Conservation (phyloP, 1,139 yeast genomes). For the Yamadazyma triangularis region DNA sequence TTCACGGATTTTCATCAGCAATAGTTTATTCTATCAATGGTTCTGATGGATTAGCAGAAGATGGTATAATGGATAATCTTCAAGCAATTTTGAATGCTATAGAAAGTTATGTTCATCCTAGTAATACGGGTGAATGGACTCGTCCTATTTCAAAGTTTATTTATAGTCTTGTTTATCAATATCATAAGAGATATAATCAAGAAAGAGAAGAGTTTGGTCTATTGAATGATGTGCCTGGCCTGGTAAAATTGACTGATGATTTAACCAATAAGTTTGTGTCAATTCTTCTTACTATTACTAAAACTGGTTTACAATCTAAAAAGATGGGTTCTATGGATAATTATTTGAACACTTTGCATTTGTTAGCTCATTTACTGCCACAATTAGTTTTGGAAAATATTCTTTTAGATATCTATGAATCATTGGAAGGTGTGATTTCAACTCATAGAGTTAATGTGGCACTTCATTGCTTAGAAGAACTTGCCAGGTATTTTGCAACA, state of each 20-base stretch:
- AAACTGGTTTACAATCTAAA: conserved; percentile 79
- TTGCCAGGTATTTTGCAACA: conserved; percentile 64
- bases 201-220: conserved; percentile 43
- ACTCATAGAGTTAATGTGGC: conserved; percentile 81
- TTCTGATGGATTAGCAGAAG: conserved; percentile 29
- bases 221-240: conserved; percentile 40
- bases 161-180: conserved; percentile 50
- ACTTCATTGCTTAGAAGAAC: conserved; percentile 58
- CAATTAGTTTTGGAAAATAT: conserved; percentile 57
- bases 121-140: conserved; percentile 86
- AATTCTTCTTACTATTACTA: conserved; percentile 54
- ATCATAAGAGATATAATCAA: conserved; percentile 51
- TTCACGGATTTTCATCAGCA: conserved; percentile 58
- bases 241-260: conserved; percentile 40
- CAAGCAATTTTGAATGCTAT: conserved; percentile 60
- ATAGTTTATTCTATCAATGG: conserved; percentile 66
- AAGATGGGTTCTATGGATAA: conserved; percentile 52
- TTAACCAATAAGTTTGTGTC: conserved; percentile 48
- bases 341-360: conserved; percentile 58
- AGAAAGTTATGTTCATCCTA: conserved; percentile 88
- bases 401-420: conserved; percentile 75
- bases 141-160: conserved; percentile 62
- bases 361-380: conserved; percentile 63
- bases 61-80: conserved; percentile 52
- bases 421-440: conserved; percentile 74